Evolutionary conservation across 306 rosid species (phyloP), one percentile per base, ranked within the genome.

Genomic region (Crotalaria pallida): DNA sequence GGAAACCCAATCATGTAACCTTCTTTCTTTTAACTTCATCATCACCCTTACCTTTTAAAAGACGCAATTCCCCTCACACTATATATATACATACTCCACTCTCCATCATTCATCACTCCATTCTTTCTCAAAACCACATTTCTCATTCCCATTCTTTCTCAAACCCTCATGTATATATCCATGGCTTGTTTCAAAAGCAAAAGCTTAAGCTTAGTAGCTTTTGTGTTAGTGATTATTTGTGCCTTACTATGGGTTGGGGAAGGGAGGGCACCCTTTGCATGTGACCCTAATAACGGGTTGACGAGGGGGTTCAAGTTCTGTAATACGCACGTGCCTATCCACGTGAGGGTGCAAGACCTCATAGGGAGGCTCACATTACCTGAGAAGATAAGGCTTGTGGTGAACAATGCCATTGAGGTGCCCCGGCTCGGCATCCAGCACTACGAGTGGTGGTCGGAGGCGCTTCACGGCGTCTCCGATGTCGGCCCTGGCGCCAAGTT

Each of bases 401-500:
- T 94, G 13, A 94, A 94, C 71, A 91, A 91, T 69, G 99, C 99
- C 2, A 73, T 77, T 0, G 88, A 66, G 0, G 78, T 94, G 55
- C 97, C 92, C 0, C 53, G 99, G 79, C 84, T 94, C 1, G 99
- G 99, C 0, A 88, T 94, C 31, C 78, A 83, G 31, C 88, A 95
- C 0, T 94, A 94, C 18, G 97, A 94, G 67, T 94, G 99, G 99
- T 94, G 86, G 86, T 78, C 83, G 1, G 86, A 82, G 57, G 86
- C 86, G 0, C 56, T 78, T 0, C 86, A 82, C 8, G 99, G 99
- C 0, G 99, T 94, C 1, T 94, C 99, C n/a, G 77, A 94, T 56
- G 89, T 83, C 50, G 99, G 99, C 1, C 99, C 99, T 2, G 99
- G 96, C 0, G 81, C 94, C 12, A 91, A 73, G 86, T 94, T 94